Evolutionary conservation across 352 stramenopile genomes (phyloP).

Genomic region (Globisporangium recalcitrans): DNA sequence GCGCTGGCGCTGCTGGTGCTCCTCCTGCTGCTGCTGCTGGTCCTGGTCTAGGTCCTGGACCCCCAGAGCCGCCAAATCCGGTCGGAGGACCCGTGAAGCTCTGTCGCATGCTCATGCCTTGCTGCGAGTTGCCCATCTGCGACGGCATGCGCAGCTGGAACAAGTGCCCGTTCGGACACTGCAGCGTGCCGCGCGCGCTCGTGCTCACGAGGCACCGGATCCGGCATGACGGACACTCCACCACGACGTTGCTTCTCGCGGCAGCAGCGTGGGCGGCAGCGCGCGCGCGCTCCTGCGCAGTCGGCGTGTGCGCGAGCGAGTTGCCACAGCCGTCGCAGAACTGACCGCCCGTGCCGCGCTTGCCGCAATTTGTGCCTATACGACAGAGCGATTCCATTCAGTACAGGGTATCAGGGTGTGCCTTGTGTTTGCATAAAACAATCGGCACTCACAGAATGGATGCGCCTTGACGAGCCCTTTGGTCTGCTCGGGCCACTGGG

Average conservation of each 20-base stretch:
- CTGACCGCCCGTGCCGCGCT: conserved; percentile 60
- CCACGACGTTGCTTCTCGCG: conserved; percentile 62
- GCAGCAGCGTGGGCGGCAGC: conserved; percentile 42
- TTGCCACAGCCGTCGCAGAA: conserved; percentile 75
- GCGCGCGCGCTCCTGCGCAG: conserved; percentile 59
- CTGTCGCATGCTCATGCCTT: conserved; percentile 21
- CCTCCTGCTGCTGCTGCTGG: background rate
- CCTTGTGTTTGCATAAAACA: background rate
- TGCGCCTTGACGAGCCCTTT: conserved; percentile 81
- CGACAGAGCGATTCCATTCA: background rate
- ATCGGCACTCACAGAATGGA: conserved; percentile 52
- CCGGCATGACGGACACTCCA: conserved; percentile 67
- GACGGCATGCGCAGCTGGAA: conserved; percentile 70
- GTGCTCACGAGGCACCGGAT: conserved; percentile 78
- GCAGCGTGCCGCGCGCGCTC: conserved; percentile 58
- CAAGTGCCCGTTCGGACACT: conserved; percentile 70
- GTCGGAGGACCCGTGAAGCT: conserved; percentile 24
- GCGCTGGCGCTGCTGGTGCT: conserved; percentile 5
- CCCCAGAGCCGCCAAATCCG: background rate
- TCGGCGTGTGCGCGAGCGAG: conserved; percentile 65
- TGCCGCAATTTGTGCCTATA: conserved; percentile 67
- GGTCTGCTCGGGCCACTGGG: conserved; percentile 82
- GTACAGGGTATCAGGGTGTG: background rate
- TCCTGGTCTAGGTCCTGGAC: background rate
- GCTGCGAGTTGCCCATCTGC: conserved; percentile 34